phyloP scores from a whole-genome alignment of 2,329 filamentous ascomycete species.

The Hymenoscyphus albidus region DNA sequence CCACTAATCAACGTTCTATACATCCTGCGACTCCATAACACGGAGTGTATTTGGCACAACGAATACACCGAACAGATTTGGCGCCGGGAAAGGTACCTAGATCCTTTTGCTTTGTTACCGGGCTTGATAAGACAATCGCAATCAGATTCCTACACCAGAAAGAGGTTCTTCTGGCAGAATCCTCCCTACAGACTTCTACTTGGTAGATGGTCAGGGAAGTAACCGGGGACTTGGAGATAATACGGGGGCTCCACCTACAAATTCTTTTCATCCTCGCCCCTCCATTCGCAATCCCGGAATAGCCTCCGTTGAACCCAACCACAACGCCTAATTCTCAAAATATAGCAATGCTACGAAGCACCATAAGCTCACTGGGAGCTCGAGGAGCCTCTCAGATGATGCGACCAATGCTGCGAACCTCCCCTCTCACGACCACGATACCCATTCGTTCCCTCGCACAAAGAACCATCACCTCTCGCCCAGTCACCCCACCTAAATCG shows the following conservation, averaged over 20 bases:
- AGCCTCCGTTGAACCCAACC: neutral
- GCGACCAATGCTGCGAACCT: constrained; percentile 14
- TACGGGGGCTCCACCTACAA: neutral
- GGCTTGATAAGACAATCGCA: neutral
- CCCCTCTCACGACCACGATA: constrained; percentile 4
- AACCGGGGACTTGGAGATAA: neutral
- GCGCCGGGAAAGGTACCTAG: neutral
- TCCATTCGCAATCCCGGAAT: neutral
- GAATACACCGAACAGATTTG: neutral
- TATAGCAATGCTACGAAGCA: constrained; percentile 24
- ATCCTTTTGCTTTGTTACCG: neutral
- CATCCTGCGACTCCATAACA: neutral
- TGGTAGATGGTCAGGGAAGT: neutral
- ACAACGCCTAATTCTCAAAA: neutral
- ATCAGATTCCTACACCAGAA: neutral
- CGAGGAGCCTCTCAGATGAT: constrained; percentile 19
- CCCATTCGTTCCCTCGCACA: constrained; percentile 13
- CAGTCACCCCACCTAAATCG: constrained; percentile 13
- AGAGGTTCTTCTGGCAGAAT: neutral
- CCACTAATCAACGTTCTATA: neutral
- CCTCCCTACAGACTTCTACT: neutral
- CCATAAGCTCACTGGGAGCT: constrained; percentile 14
- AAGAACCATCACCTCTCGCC: constrained; percentile 16
- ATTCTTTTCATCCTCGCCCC: neutral
- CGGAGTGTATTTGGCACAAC: neutral